Percentiles rank a stretch among this genome's conserved stretches.
Evolutionary conservation across 2,329 filamentous ascomycete genomes (phyloP).

Genomic region (Xylariaceae sp.): DNA sequence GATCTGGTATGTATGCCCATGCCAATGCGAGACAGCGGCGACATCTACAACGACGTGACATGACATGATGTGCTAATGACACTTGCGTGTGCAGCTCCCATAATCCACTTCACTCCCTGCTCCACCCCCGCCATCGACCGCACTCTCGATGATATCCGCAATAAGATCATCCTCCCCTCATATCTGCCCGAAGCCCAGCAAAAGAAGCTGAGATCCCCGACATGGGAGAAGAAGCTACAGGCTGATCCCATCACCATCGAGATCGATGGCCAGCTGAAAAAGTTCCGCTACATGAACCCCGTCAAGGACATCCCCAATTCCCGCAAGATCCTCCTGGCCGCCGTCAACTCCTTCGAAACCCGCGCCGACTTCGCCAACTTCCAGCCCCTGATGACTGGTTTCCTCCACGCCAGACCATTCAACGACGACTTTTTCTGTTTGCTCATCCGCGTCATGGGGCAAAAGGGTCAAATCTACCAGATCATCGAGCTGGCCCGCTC

Average conservation of each 20-base stretch:
- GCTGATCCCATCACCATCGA: slow-evolving; percentile 57
- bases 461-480: slow-evolving; percentile 40
- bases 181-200: slow-evolving; percentile 55
- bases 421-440: slow-evolving; percentile 33
- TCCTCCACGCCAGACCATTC: slow-evolving; percentile 43
- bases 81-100: slow-evolving; percentile 21
- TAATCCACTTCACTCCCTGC: slow-evolving; percentile 48
- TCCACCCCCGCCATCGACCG: slow-evolving; percentile 53
- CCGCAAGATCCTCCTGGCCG: slow-evolving; percentile 36
- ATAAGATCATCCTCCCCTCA: slow-evolving; percentile 59
- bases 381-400: slow-evolving; percentile 49
- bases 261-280: slow-evolving; percentile 54
- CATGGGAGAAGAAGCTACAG: slow-evolving; percentile 47
- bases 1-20: too few species aligned
- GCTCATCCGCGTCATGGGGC: slow-evolving; percentile 42
- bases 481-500: slow-evolving; percentile 51
- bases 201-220: slow-evolving; percentile 49
- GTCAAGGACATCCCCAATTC: slow-evolving; percentile 42
- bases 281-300: slow-evolving; percentile 48
- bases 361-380: slow-evolving; percentile 53
- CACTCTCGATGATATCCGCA: slow-evolving; percentile 52
- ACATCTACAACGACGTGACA: too few species aligned
- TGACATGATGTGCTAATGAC: too few species aligned
- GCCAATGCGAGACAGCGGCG: too few species aligned
- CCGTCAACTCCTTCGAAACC: slow-evolving; percentile 46